Evolutionary conservation across 2,329 filamentous ascomycete genomes (phyloP), one percentile per base, ranked within the genome.

Genomic region (Trichoderma asperellum): DNA sequence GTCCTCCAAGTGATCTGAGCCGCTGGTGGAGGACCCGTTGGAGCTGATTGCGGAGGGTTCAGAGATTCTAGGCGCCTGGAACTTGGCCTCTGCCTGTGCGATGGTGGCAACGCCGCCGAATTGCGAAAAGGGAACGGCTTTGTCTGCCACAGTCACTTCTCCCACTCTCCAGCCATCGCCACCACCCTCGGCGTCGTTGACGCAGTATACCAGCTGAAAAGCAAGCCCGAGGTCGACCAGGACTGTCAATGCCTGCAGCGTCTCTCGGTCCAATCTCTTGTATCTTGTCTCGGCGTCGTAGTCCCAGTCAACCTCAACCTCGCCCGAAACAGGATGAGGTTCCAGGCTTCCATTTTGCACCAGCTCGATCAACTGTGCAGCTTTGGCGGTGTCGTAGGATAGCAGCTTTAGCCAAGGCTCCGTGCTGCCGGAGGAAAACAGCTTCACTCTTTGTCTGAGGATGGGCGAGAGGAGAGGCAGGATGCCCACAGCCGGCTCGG

Each of bases 301-400:
- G 74, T 88, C 86, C 84, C 86, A 88, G 77, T 92, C 89, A 24
- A 94, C 80, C 80, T 95, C 92, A 66, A 95, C 87, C 78, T 94
- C 92, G 66, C 92, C 92, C 2, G 91, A 93, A 5, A 91, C 88
- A 3, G 92, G 92, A 75, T 96, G 92, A n/a, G 91, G 91, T 77
- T 94, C 91, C 37, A 95, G 82, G 57, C 85, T 81, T 65, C 91
- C 87, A 68, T 86, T 85, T 73, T 86, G 85, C 37, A 89, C 88
- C 16, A 91, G 81, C 69, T 87, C 82, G n/a, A 85, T 83, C 21
- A 95, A 83, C 72, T 83, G 86, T 55, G 86, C 81, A 3, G 84
- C 82, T 71, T 85, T 85, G 72, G 84, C 79, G 8, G 83, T 75
- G 74, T 92, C 87, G 82, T 92, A 94, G 76, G 88, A 91, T 29